phyloP scores from a whole-genome alignment of 164 flowering plant genomes.

The Umbellularia californica region DNA sequence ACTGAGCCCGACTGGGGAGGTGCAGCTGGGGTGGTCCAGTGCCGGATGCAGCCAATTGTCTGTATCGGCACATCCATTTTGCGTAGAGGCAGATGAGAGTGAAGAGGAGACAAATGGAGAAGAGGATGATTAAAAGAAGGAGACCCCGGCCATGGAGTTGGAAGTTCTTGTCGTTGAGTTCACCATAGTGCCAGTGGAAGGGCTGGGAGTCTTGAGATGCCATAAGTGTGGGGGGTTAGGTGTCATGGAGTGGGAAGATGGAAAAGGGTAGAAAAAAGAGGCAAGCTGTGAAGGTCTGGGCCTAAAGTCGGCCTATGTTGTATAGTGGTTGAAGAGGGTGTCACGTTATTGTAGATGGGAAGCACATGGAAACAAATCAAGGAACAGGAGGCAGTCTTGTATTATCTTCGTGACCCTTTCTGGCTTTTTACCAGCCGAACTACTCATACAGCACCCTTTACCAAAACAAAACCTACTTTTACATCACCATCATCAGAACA shows the following conservation, averaged over 20 bases:
- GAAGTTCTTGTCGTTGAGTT: constrained; percentile 52
- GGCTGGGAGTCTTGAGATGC: constrained; percentile 25
- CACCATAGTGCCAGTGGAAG: constrained; percentile 55
- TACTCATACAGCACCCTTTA: too few relatives aligned
- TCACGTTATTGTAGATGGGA: too few relatives aligned
- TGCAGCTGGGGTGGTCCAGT: neutral
- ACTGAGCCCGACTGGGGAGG: constrained; percentile 22
- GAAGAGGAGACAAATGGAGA: constrained; percentile 39
- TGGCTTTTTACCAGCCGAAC: neutral
- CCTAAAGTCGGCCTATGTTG: neutral
- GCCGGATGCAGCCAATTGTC: constrained; percentile 10
- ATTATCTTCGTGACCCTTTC: neutral
- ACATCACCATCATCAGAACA: too few relatives aligned
- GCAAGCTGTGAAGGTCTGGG: constrained; percentile 1
- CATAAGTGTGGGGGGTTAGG: neutral
- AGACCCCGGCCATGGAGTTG: constrained; percentile 54
- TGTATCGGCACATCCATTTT: constrained; percentile 43
- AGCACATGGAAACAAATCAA: neutral
- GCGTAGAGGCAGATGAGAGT: constrained; percentile 54
- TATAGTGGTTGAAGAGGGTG: too few relatives aligned
- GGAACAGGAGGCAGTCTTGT: neutral
- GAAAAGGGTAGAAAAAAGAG: neutral
- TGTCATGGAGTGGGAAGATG: too few relatives aligned
- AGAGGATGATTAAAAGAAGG: constrained; percentile 37
- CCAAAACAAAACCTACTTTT: too few relatives aligned